Base-by-base conservation (phyloP, 176 grass and related monocot species). In the Puccinellia tenuiflora region DNA sequence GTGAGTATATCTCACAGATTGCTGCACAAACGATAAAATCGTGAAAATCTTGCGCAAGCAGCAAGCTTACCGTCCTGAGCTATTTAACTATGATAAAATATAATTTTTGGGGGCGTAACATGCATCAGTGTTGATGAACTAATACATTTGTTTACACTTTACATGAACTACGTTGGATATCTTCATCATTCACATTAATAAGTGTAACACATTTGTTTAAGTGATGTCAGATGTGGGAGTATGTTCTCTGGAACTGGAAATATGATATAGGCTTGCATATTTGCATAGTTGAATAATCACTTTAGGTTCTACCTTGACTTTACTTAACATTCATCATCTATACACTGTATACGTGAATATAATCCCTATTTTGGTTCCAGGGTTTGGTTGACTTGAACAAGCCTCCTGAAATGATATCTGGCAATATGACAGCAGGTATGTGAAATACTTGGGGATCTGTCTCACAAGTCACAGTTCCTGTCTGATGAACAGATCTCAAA, bases 361-460 rank as follows among this genome's bases (percentile, higher is more conserved):
- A 72, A 42, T 60, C 14, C 34, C 20, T 76, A 34, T 70, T 71
- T 76, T 33, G 9, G 20, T 62, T 75, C 6, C 46, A 74, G 71
- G 71, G 71, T 9, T 74, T 74, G 71, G 71, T 74, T 74, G 71
- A 74, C 71, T 74, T 74, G 71, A 74, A 74, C 71, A 74, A 74
- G 9, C 46, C 52, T 71, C 20, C 81, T 79, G 86, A 74, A 48
- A 74, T 74, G 71, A 74, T 51, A 74, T 73, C 70, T 31, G 70
- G 70, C 45, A 73, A 73, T 21, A 73, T 50, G 70, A 73, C 70
- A 73, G 70, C 70, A 30, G 86, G 86, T 73, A 74, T 71, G 13
- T 50, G 8, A 25, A 43, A 18, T 68, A 48, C 60, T 55, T 56
- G 50, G 78, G 78, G 38, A 77, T 89, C 17, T 17, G 14, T 72